Percentiles rank a stretch among this genome's conserved stretches.
Evolutionary conservation across 2,329 filamentous ascomycete genomes (phyloP).

Genomic region (Claviceps sorghi): DNA sequence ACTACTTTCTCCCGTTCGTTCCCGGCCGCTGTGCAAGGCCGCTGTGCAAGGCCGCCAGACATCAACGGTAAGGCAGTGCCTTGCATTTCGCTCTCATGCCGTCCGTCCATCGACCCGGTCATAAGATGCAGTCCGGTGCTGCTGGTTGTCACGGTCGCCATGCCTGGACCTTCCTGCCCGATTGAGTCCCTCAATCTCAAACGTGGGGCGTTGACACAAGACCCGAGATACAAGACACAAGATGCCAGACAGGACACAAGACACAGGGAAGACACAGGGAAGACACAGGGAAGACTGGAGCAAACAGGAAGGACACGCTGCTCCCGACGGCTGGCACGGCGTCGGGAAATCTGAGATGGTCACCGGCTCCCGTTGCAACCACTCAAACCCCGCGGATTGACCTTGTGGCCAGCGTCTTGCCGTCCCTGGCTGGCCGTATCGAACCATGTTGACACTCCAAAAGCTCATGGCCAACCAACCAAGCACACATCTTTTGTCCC

Average conservation of each 20-base stretch:
- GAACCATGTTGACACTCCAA: neutral
- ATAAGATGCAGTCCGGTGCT: neutral
- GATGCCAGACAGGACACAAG: neutral
- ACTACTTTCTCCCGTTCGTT: too few species aligned
- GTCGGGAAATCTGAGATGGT: neutral
- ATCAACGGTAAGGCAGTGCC: neutral
- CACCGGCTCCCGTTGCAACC: constrained; percentile 7
- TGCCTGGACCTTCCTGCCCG: neutral
- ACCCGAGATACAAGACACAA: neutral
- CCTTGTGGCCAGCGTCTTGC: constrained; percentile 15
- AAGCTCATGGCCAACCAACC: neutral
- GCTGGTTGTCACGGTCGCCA: neutral
- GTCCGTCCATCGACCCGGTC: neutral
- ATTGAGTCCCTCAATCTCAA: neutral
- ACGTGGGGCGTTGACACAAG: neutral
- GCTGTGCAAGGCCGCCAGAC: neutral
- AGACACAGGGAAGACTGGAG: neutral
- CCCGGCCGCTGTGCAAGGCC: too few species aligned
- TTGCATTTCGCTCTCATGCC: neutral
- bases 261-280: neutral
- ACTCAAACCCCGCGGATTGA: constrained; percentile 17
- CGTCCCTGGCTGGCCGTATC: constrained; percentile 7
- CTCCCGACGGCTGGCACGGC: neutral
- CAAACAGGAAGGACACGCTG: neutral
- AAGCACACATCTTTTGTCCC: neutral